Base-by-base conservation (phyloP, 2,329 filamentous ascomycete species). In the Colletotrichum lentis region DNA sequence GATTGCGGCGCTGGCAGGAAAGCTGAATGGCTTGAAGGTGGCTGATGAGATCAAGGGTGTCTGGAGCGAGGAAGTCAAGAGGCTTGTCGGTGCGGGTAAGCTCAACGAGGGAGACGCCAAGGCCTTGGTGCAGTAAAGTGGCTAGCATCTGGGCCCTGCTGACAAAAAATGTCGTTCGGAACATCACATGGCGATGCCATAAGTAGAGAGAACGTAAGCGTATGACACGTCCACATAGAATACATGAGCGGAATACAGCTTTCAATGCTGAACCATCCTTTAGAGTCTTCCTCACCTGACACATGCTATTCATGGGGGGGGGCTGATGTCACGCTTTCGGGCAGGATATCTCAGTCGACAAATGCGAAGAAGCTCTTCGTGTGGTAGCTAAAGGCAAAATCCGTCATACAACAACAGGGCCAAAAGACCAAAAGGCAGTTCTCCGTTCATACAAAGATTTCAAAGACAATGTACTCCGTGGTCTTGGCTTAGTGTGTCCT, bases 21-120 rank as follows among this genome's bases (percentile, higher is more conserved):
- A 95, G 83, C 88, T 99, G 69, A 90, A 88, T 75, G 88, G 89
- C 52, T 85, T 93, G 74, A 96, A 92, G 79, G 89, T 95, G 70
- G 89, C 89, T 22, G 88, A 87, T 72, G 92, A 94, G 79, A 95
- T 99, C 80, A 97, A 96, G 88, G 82, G 81, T 63, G 89, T 94
- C 62, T 98, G 94, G 87, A 83, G 82, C 72, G 90, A 85, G 52
- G 92, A 97, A 84, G 89, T 91, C 63, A 88, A 91, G 84, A 87
- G 90, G 71, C 87, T 98, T 43, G 86, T 96, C 69, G 89, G 81
- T 55, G 92, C 90, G 72, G 94, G 94, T 72, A 97, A 96, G 87
- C 82, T 96, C 67, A 94, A 95, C 85, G 91, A 91, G 22, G 90
- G 89, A 49, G 95, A 97, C 71, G 82, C 88, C 73, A 97, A 96